These are phyloP conservation scores for Quercus rubra DNA, from an alignment of 306 rosid species.

Conservation along the genomic window DNA sequence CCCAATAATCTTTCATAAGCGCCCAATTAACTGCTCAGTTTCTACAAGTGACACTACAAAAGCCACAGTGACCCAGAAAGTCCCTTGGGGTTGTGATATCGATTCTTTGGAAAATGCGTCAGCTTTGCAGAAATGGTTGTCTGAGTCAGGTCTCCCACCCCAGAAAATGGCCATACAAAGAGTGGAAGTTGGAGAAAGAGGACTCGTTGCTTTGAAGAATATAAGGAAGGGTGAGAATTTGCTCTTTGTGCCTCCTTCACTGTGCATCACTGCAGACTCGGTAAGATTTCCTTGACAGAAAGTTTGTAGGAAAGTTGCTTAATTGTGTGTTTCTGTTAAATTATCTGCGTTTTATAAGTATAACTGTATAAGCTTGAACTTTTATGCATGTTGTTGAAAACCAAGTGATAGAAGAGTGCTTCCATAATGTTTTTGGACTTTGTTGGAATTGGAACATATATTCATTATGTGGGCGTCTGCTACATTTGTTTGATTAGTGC, in stretches of 20 bases:
- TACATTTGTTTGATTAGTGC: neutral
- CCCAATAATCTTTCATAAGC: constrained; percentile 25
- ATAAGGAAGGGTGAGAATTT: constrained; percentile 88
- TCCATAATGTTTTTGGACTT: neutral
- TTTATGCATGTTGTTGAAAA: neutral
- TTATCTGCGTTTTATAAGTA: neutral
- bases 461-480: neutral
- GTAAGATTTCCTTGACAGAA: constrained; percentile 33
- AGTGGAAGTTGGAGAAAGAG: constrained; percentile 90
- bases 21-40: constrained; percentile 46
- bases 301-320: neutral
- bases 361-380: neutral
- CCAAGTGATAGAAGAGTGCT: neutral
- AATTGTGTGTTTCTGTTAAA: neutral
- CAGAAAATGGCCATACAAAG: constrained; percentile 87
- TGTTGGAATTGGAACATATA: neutral
- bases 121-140: constrained; percentile 73
- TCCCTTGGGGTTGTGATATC: constrained; percentile 89
- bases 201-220: constrained; percentile 85
- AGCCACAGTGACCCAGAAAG: constrained; percentile 18
- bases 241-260: constrained; percentile 86
- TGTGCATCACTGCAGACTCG: constrained; percentile 68
- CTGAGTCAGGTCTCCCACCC: constrained; percentile 71
- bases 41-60: constrained; percentile 39
- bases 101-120: constrained; percentile 80